These are phyloP conservation scores for Garcia nutans DNA, from an alignment of 345 rosid genomes.

Conservation along the genomic window DNA sequence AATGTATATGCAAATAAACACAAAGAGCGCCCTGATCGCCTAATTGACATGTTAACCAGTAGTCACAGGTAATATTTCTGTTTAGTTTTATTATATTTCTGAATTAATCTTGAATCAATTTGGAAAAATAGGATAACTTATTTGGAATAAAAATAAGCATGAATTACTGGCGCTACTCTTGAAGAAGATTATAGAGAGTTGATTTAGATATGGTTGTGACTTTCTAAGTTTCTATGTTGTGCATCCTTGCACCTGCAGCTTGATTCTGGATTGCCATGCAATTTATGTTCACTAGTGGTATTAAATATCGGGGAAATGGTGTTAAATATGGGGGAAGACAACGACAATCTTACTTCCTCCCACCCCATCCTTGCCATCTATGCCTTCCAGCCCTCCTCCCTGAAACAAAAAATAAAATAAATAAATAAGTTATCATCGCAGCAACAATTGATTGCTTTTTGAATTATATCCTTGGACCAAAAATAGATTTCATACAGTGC, in stretches of 20 bases:
- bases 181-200: background rate
- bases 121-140: background rate
- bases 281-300: background rate
- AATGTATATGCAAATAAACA: conserved; percentile 93
- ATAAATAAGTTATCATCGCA: too few relatives aligned
- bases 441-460: too few relatives aligned
- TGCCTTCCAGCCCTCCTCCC: too few relatives aligned
- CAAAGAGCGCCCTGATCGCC: conserved; percentile 96
- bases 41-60: conserved; percentile 94
- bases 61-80: conserved; percentile 69
- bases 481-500: background rate
- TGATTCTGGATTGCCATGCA: background rate
- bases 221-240: background rate
- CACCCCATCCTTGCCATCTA: too few relatives aligned
- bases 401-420: too few relatives aligned
- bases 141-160: background rate
- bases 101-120: background rate
- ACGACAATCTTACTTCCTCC: too few relatives aligned
- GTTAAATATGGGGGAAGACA: background rate
- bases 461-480: too few relatives aligned
- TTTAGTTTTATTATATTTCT: background rate
- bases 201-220: background rate
- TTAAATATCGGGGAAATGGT: background rate
- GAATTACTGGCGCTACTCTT: background rate
- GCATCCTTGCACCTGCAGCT: background rate